Evolutionary conservation across 768 basidiomycete genomes (phyloP), one percentile per base, ranked within the genome.

Genomic region (Mrakia hoshinonis): DNA sequence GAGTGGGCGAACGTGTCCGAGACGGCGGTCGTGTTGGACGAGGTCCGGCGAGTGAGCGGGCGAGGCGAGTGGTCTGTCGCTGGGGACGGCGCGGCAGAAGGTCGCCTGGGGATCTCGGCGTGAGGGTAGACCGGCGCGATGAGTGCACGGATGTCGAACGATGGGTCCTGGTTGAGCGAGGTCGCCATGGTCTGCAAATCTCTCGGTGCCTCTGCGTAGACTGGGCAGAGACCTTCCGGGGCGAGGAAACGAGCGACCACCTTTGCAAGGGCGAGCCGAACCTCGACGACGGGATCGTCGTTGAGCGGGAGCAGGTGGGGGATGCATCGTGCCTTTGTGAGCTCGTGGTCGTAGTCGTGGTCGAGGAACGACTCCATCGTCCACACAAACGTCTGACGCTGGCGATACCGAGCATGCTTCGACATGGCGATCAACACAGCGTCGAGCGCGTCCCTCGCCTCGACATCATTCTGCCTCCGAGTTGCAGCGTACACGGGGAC

Each of bases 211-310:
- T 46, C 55, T 15, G 52, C 10, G n/a, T 49, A 38, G 26, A 34
- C 36, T 9, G 65, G 65, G 55, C 65, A 72, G 22, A 58, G 15
- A 20, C 72, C 72, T n/a, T 68, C 62, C 63, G 68, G 61, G 3
- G 69, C 76, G 29, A 79, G 80, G 1, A 81, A 75, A 31, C 76
- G 73, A 2, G 85, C 85, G 51, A 87, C 79, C 58, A 91, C 83
- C 62, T 92, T 85, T n/a, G 93, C 88, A 2, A 92, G 83, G 9
- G 87, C 89, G 69, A 96, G 91, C 58, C 92, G 85, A 43, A 96
- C 92, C 73, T 91, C 92, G 64, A 89, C 83, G 15, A 95, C 86
- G 46, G 77, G 76, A 76, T 97, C 94, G 39, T 81, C 77, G 5
- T 85, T 84, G 51, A 94, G 82, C 54, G 77, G 75, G 34, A 77